Evolutionary conservation across 1,284 basidiomycete genomes (phyloP).

Genomic region (Hypsizygus ulmarius): DNA sequence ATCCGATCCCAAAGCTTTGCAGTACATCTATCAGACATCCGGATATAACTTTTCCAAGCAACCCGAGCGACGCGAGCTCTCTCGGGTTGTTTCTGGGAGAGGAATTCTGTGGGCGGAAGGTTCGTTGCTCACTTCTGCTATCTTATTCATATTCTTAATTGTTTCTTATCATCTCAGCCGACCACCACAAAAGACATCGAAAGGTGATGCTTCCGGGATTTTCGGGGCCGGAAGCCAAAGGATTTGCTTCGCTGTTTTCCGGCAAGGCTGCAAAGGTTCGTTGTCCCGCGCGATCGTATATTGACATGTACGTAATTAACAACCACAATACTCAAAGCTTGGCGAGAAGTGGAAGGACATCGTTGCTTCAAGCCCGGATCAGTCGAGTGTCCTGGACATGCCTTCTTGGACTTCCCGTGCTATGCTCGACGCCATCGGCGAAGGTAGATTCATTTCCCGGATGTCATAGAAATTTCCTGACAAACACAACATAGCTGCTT

Average conservation of each 20-base stretch:
- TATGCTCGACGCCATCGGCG: conserved; percentile 45
- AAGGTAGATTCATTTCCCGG: conserved; percentile 28
- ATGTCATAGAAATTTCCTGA: not conserved
- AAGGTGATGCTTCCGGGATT: conserved; percentile 39
- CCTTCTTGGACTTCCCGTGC: conserved; percentile 38
- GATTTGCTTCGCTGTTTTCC: conserved; percentile 33
- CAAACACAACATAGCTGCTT: conserved; percentile 25
- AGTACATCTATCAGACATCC: conserved; percentile 41
- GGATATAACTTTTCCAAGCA: conserved; percentile 37
- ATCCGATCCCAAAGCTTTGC: conserved; percentile 41
- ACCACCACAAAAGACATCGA: conserved; percentile 34
- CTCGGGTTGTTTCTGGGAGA: conserved; percentile 28
- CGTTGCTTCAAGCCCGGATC: conserved; percentile 25
- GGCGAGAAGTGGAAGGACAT: conserved; percentile 44
- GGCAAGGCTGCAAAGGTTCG: conserved; percentile 33
- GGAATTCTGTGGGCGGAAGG: conserved; percentile 32
- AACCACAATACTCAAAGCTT: conserved; percentile 32
- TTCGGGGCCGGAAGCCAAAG: conserved; percentile 30
- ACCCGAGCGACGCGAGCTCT: conserved; percentile 30
- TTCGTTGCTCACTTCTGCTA: conserved; percentile 5
- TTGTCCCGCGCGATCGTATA: not conserved
- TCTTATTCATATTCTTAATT: not conserved
- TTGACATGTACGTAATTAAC: conserved; percentile 1
- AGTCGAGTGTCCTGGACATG: conserved; percentile 40
- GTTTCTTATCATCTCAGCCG: conserved; percentile 19